A percentile compares a stretch with the other conserved stretches of the same genome.
Evolutionary conservation across 2,329 filamentous ascomycete species (phyloP).

Genomic region (Zymoseptoria brevis): DNA sequence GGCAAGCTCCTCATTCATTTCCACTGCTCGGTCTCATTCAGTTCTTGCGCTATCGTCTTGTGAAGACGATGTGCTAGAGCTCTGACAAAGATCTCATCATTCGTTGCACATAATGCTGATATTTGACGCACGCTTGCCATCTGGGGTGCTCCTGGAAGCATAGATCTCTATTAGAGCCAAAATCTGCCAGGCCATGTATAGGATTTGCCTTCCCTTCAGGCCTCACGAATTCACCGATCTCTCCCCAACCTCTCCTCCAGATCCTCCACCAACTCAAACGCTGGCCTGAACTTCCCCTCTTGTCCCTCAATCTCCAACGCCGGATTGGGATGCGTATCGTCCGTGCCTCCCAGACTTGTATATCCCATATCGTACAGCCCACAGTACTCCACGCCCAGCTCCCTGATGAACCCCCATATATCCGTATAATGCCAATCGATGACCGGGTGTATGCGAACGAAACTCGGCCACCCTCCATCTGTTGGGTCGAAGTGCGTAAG

Average conservation of each 20-base stretch:
- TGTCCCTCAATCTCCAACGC: constrained; percentile 44
- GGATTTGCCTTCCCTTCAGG: no score
- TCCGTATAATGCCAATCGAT: constrained; percentile 97
- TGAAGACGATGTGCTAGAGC: background rate
- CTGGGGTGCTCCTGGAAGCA: background rate
- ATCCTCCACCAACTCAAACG: constrained; percentile 48
- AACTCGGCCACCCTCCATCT: constrained; percentile 80
- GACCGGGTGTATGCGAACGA: constrained; percentile 89
- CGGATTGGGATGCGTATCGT: constrained; percentile 86
- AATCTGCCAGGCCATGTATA: background rate
- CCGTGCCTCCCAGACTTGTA: constrained; percentile 82
- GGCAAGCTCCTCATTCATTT: background rate
- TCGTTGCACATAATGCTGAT: background rate
- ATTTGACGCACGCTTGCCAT: background rate
- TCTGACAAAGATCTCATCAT: background rate
- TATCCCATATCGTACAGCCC: constrained; percentile 80
- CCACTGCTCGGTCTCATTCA: background rate
- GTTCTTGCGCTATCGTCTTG: background rate
- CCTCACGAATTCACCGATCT: constrained; percentile 24
- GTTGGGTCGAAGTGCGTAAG: constrained; percentile 80
- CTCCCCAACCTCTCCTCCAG: constrained; percentile 71
- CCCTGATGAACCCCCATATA: constrained; percentile 83
- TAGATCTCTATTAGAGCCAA: background rate
- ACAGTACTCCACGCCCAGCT: constrained; percentile 76
- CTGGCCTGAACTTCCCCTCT: constrained; percentile 50